phyloP scores from a whole-genome alignment of 2,329 filamentous ascomycete species.

The Calonectria fujianensis region DNA sequence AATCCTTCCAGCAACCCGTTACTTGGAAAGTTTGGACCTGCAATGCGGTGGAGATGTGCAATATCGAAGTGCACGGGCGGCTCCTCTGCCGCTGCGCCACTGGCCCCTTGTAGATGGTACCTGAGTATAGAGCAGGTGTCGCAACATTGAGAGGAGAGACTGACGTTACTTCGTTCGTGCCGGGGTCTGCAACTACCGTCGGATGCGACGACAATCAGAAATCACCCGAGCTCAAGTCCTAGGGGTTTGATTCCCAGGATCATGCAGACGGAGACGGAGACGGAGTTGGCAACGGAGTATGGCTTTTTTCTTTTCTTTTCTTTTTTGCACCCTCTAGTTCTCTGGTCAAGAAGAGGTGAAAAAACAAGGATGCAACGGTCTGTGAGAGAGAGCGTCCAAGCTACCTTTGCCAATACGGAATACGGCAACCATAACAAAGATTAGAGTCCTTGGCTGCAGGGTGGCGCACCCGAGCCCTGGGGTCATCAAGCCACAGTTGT shows the following conservation, averaged over 20 bases:
- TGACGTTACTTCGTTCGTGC: constrained; percentile 29
- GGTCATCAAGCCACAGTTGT: constrained; percentile 22
- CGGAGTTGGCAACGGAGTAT: constrained; percentile 6
- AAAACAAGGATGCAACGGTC: constrained; percentile 3
- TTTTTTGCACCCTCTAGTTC: not conserved
- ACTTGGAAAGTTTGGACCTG: constrained; percentile 27
- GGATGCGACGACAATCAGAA: constrained; percentile 14
- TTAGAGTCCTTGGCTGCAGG: constrained; percentile 27
- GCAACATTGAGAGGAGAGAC: not conserved
- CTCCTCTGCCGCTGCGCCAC: constrained; percentile 30
- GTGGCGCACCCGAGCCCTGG: constrained; percentile 26
- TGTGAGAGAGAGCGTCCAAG: not conserved
- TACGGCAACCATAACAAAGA: constrained; percentile 2
- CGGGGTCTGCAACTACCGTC: constrained; percentile 26
- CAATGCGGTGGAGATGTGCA: constrained; percentile 26
- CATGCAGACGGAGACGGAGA: constrained; percentile 11
- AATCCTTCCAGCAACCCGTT: constrained; percentile 27
- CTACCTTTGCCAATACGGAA: constrained; percentile 17
- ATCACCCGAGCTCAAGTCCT: not conserved
- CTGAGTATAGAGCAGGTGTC: not conserved
- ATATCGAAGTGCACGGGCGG: constrained; percentile 21
- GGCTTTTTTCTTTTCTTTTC: not conserved
- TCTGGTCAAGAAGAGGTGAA: not conserved
- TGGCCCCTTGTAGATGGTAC: constrained; percentile 2
- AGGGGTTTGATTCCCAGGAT: not conserved